Base-by-base conservation (phyloP, 352 stramenopile genomes). In the Phytophthora tentaculata region DNA sequence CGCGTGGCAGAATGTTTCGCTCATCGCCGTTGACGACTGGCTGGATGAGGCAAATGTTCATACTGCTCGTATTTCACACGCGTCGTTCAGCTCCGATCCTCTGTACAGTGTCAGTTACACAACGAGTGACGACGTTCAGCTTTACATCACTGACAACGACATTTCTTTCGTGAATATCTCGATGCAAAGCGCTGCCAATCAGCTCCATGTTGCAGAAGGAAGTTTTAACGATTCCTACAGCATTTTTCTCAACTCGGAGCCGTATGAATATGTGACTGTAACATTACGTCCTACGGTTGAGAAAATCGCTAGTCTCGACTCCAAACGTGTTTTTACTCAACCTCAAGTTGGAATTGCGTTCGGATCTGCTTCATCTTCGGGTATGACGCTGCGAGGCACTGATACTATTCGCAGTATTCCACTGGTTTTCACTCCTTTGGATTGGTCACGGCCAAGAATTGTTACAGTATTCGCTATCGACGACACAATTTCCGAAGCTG, bases 171-270 rank as follows among this genome's bases (percentile, higher is more conserved):
- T 93, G 5, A 89, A 80, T 23, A 89, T 90, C n/a, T 83, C 80
- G 14, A 61, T 90, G 0, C 66, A 73, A 23, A 76, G 45, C 24
- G 20, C 61, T 16, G 65, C 56, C 3, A 67, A 70, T 2, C 59
- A 84, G 26, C 67, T 94, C 0, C 79, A 91, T 20, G 84, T 91
- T 9, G 81, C 84, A 1, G 84, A 94, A 59, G 86, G 83, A 3
- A 86, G 86, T 14, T 94, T 94, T 48, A 92, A 92, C 43, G 84
- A 91, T 65, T 89, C 84, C n/a, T 92, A 92, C 53, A 61, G 61
- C 3, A 60, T 92, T 20, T 72, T 74, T 0, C 64, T 94, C 1
- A 80, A 82, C 16, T 83, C 83, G 0, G 86, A 92, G 58, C 86
- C 86, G 12, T 91, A 86, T 37, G 68, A 88, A 56, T 73, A 89